phyloP scores from a whole-genome alignment of 2,329 filamentous ascomycete genomes.

The Hymenoscyphus occultus region DNA sequence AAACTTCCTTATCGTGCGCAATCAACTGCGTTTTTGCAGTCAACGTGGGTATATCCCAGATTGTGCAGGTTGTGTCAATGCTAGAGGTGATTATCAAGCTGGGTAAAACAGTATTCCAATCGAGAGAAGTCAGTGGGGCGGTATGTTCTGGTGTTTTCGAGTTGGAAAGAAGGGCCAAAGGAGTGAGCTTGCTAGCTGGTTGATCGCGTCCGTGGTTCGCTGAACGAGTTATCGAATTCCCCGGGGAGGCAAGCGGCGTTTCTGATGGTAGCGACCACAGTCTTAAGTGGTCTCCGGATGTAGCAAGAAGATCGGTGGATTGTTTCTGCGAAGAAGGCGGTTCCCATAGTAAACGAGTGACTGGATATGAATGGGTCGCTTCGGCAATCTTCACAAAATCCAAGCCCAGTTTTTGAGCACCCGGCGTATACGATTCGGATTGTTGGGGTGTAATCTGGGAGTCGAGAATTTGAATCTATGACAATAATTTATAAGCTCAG shows the following conservation, averaged over 20 bases:
- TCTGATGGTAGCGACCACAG: conserved; percentile 87
- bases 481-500: conserved; percentile 11
- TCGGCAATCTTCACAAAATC: conserved; percentile 94
- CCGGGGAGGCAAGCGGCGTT: conserved; percentile 49
- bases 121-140: conserved; percentile 89
- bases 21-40: conserved; percentile 98
- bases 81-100: conserved; percentile 98
- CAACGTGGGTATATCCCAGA: conserved; percentile 97
- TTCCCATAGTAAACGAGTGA: conserved; percentile 93
- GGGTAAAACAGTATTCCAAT: conserved; percentile 97
- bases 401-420: conserved; percentile 69
- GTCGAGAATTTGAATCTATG: conserved; percentile 93
- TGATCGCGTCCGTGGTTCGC: conserved; percentile 57
- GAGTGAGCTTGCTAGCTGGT: conserved; percentile 76
- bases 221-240: conserved; percentile 68
- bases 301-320: conserved; percentile 90
- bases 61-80: conserved; percentile 98
- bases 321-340: conserved; percentile 93
- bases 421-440: conserved; percentile 65
- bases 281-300: conserved; percentile 89
- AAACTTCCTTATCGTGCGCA: conserved; percentile 98
- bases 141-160: conserved; percentile 98
- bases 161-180: conserved; percentile 89
- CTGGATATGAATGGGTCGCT: conserved; percentile 95
- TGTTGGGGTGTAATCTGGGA: conserved; percentile 73